Conservation (phyloP, 306 rosid species). For the Malus sylvestris region DNA sequence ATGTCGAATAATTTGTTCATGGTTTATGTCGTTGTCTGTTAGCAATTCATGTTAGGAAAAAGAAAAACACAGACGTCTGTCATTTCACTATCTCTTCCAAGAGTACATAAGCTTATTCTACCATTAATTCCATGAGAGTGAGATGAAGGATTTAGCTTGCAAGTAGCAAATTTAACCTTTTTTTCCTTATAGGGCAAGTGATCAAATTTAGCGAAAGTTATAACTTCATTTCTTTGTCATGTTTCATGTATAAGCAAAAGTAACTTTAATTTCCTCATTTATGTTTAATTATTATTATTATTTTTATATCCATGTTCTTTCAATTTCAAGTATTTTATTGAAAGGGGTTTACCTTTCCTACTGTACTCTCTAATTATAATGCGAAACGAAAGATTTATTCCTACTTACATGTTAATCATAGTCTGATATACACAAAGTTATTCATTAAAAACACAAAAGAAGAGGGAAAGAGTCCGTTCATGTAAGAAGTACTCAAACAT, state of each 20-base stretch:
- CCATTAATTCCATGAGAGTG: neutral
- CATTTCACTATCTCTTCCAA: neutral
- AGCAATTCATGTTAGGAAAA: constrained; percentile 6
- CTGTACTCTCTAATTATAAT: too few species aligned
- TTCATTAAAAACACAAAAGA: too few species aligned
- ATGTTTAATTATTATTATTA: neutral
- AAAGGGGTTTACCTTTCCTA: neutral
- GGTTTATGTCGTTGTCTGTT: neutral
- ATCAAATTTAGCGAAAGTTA: neutral
- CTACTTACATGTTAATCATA: too few species aligned
- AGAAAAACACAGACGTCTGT: constrained; percentile 15
- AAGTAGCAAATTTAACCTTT: neutral
- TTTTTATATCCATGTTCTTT: neutral
- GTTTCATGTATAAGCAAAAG: neutral
- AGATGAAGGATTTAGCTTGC: neutral
- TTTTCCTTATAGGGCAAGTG: neutral
- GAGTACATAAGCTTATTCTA: neutral
- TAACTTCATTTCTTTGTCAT: constrained; percentile 2
- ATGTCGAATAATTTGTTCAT: neutral
- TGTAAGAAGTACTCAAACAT: too few species aligned
- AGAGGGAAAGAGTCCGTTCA: too few species aligned
- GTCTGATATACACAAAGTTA: too few species aligned
- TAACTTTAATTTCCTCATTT: neutral
- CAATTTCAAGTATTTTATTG: neutral
- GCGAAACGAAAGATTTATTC: too few species aligned